Base-by-base conservation (phyloP, 768 basidiomycete species). In the Podaxis sp. region DNA sequence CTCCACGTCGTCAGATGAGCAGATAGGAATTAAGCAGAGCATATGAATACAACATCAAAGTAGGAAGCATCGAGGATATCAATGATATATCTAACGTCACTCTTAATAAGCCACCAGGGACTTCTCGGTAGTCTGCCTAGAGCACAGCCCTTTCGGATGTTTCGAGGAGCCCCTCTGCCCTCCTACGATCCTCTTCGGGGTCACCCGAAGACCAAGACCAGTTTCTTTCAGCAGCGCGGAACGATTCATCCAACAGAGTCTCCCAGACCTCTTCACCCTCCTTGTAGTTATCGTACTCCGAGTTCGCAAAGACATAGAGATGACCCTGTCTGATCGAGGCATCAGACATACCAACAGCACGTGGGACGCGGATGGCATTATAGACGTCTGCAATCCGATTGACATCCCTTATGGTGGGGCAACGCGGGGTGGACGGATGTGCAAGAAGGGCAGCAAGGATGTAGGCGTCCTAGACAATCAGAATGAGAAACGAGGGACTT, bases 401-500 rank as follows among this genome's bases (percentile, higher is more conserved):
- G 27, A 41, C 38, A 37, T 33, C 46, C 36, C 15, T 41, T 7
- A 11, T 15, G 66, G 5, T 70, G 70, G 40, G 69, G 72, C 36
- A 73, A 9, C 40, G 51, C 4, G 37, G 19, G 2, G 27, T 76
- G 4, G 63, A 41, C 3, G 68, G 70, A 59, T 85, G 79, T 3
- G 78, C 77, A 36, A 81, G 72, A 29, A 78, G 68, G 2, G 71
- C 70, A 13, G 76, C 72, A 7, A 80, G 74, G 36, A 77, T 68
- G 64, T 74, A 78, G 2, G 77, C 79, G 61, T 80, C 81, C 79
- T 88, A 19, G n/a, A 79, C 9, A 27, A 51, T 61, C 4, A 69
- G 17, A 29, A 7, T 60, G 37, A 61, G 59, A 36, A 17, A 17
- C 47, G 8, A 55, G 62, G 76, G 57, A 77, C 75, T 73, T 77